phyloP scores from a whole-genome alignment of 768 basidiomycete species.

The Russula olivacea region DNA sequence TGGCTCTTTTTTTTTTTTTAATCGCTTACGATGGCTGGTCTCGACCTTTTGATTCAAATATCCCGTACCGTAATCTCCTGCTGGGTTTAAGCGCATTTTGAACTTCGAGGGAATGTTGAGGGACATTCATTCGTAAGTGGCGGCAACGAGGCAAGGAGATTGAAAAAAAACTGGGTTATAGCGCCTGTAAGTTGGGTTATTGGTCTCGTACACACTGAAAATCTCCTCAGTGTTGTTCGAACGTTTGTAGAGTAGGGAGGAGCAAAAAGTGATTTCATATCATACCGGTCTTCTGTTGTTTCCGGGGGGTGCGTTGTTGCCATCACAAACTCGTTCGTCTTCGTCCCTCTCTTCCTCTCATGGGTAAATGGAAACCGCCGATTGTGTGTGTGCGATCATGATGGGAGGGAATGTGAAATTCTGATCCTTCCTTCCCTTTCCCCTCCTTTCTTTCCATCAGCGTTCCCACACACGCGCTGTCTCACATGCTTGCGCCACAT shows the following conservation, averaged over 20 bases:
- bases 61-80: neutral
- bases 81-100: neutral
- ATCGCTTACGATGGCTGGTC: neutral
- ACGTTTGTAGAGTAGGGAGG: neutral
- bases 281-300: neutral
- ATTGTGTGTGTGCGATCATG: neutral
- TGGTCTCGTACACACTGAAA: neutral
- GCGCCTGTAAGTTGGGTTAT: neutral
- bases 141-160: neutral
- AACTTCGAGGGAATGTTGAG: neutral
- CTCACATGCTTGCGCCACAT: conserved; percentile 6
- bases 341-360: neutral
- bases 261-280: neutral
- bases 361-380: conserved; percentile 2
- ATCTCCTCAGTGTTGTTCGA: neutral
- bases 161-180: neutral
- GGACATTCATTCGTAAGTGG: neutral
- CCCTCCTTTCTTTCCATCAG: neutral
- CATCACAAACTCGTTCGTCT: neutral
- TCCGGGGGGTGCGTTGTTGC: conserved; percentile 5
- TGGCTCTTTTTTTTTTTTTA: neutral
- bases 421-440: neutral
- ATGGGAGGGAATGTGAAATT: neutral
- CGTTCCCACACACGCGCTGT: neutral
- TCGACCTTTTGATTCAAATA: neutral